These are phyloP conservation scores for Agastache rugosa DNA, from an alignment of 257 asterid species.

Conservation along the genomic window DNA sequence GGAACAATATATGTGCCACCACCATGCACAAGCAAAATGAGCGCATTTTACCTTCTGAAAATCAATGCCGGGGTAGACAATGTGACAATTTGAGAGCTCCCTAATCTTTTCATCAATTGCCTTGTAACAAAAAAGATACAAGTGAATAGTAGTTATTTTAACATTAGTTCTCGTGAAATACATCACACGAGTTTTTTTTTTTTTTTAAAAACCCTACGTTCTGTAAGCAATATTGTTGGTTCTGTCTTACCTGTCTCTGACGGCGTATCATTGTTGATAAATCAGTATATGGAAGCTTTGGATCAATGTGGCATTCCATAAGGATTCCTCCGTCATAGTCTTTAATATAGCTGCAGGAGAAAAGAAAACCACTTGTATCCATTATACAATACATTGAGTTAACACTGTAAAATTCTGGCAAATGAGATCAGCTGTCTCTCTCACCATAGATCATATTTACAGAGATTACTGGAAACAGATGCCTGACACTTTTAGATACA, in stretches of 20 bases:
- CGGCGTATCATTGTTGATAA: slow-evolving; percentile 96
- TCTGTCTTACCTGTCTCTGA: slow-evolving; percentile 78
- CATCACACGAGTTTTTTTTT: too few relatives aligned
- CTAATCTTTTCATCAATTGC: slow-evolving; percentile 97
- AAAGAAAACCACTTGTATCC: slow-evolving; percentile 21
- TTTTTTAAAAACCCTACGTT: too few relatives aligned
- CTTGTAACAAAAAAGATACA: slow-evolving; percentile 48
- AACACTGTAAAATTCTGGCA: slow-evolving; percentile 2
- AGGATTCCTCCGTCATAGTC: slow-evolving; percentile 98
- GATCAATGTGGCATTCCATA: slow-evolving; percentile 98
- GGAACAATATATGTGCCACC: neutral
- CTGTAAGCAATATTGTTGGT: slow-evolving; percentile 21
- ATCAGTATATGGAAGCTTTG: slow-evolving; percentile 96
- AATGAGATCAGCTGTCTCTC: slow-evolving; percentile 19
- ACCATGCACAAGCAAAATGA: slow-evolving; percentile 18
- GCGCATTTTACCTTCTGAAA: slow-evolving; percentile 81
- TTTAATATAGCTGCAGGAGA: slow-evolving; percentile 72
- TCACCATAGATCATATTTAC: neutral
- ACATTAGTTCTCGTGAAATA: slow-evolving; percentile 5
- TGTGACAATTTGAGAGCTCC: slow-evolving; percentile 97
- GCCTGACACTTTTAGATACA: neutral
- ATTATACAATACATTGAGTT: slow-evolving; percentile 11
- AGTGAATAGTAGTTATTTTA: slow-evolving; percentile 28
- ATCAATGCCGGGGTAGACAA: slow-evolving; percentile 90
- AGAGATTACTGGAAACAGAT: slow-evolving; percentile 17